Percentiles rank a stretch among this genome's conserved stretches.
These are phyloP conservation scores for Actinomucor elegans DNA, from an alignment of 371 early-diverging fungal genomes.

Conservation along the genomic window DNA sequence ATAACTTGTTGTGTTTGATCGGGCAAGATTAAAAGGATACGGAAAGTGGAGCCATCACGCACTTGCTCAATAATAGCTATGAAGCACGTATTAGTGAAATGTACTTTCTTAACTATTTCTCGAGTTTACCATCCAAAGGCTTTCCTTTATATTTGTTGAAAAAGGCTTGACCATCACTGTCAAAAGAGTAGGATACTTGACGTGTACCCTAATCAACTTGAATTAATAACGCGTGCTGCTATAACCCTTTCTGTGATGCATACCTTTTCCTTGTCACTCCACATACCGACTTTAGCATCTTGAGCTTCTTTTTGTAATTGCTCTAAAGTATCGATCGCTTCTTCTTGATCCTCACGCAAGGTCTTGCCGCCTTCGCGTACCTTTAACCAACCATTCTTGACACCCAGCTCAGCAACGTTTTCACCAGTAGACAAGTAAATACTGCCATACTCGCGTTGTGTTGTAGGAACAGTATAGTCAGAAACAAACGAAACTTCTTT, in stretches of 20 bases:
- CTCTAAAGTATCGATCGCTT: constrained; percentile 59
- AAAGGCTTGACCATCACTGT: constrained; percentile 74
- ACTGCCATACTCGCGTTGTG: constrained; percentile 75
- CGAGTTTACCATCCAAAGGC: constrained; percentile 68
- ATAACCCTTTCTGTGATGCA: too few relatives aligned
- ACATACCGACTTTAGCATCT: constrained; percentile 73
- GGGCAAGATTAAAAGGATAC: constrained; percentile 72
- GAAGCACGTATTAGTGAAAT: not conserved
- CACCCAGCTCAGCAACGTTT: constrained; percentile 70
- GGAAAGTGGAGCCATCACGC: constrained; percentile 88
- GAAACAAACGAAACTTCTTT: constrained; percentile 86
- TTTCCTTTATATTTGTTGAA: constrained; percentile 80
- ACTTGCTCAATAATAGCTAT: constrained; percentile 89
- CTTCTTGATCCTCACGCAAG: constrained; percentile 45
- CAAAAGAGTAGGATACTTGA: constrained; percentile 55
- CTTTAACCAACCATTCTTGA: constrained; percentile 86
- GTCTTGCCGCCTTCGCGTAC: constrained; percentile 62
- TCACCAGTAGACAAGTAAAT: constrained; percentile 63
- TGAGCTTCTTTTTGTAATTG: constrained; percentile 77
- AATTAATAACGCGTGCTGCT: too few relatives aligned
- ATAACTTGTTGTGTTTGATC: constrained; percentile 65
- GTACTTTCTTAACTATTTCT: not conserved
- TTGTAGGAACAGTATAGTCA: constrained; percentile 66
- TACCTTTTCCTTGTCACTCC: constrained; percentile 62
- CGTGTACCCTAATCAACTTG: constrained; percentile 46